Conservation (phyloP, 23 red algal species). For the Gracilariopsis chorda region DNA sequence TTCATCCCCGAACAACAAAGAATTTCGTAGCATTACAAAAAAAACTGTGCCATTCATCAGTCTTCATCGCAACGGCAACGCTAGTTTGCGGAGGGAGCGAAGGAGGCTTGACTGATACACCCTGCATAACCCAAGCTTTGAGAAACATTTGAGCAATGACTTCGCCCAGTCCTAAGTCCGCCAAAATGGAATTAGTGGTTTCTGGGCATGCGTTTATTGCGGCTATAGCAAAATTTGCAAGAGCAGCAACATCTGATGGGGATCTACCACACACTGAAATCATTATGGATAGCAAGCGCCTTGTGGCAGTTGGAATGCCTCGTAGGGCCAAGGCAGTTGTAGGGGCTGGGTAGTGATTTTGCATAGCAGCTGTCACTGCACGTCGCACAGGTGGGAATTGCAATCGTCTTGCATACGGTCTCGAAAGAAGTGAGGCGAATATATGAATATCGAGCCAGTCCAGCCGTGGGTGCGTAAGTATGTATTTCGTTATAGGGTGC, state of each 20-base stretch:
- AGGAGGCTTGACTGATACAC: neutral
- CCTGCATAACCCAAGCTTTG: neutral
- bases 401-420: constrained; percentile 3
- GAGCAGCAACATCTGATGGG: neutral
- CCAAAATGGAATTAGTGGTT: constrained; percentile 1
- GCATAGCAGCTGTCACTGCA: constrained; percentile 7
- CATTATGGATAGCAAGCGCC: constrained; percentile 1
- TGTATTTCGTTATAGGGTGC: constrained; percentile 24
- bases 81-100: neutral
- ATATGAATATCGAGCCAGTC: constrained; percentile 20
- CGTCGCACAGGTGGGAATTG: neutral
- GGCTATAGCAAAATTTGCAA: neutral
- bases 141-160: neutral
- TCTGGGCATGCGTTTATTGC: neutral
- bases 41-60: constrained; percentile 11
- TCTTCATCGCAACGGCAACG: constrained; percentile 8
- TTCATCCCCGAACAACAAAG: constrained; percentile 22
- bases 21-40: constrained; percentile 39
- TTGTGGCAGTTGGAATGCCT: neutral
- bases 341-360: neutral
- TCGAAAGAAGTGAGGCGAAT: constrained; percentile 11
- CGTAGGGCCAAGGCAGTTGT: neutral
- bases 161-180: neutral
- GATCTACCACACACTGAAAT: neutral
- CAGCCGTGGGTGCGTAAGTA: neutral